Conservation (phyloP, 2,329 filamentous ascomycete genomes). For the Meredithiella fracta region DNA sequence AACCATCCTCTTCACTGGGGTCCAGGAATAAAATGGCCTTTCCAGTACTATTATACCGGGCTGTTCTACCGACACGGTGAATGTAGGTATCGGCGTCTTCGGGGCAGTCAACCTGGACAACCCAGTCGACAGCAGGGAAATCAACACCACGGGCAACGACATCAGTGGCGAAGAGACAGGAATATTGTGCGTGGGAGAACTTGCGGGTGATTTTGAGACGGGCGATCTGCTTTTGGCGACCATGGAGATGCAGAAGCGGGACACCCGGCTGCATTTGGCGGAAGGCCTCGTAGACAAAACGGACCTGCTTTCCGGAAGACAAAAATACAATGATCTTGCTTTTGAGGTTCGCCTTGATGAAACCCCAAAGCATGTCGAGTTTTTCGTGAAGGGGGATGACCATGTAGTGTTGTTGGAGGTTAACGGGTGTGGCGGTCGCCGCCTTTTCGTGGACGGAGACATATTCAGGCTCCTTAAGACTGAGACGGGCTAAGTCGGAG, state of each 20-base stretch:
- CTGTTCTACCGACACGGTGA: slow-evolving; percentile 84
- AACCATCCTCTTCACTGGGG: slow-evolving; percentile 81
- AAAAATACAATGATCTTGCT: slow-evolving; percentile 91
- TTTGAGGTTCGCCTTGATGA: slow-evolving; percentile 80
- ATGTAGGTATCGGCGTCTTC: slow-evolving; percentile 97
- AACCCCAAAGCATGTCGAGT: slow-evolving; percentile 80
- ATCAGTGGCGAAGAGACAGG: slow-evolving; percentile 88
- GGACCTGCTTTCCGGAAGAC: slow-evolving; percentile 88
- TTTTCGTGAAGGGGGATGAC: slow-evolving; percentile 75
- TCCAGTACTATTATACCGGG: slow-evolving; percentile 78
- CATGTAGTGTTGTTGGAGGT: slow-evolving; percentile 81
- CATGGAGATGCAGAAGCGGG: slow-evolving; percentile 79
- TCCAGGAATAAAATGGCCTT: slow-evolving; percentile 82
- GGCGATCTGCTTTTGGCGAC: slow-evolving; percentile 80
- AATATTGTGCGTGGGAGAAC: slow-evolving; percentile 65
- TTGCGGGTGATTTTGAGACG: slow-evolving; percentile 73
- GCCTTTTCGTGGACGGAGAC: slow-evolving; percentile 83
- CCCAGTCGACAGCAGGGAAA: slow-evolving; percentile 94
- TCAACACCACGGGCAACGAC: slow-evolving; percentile 88
- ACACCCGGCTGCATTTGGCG: slow-evolving; percentile 89
- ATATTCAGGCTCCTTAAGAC: slow-evolving; percentile 82
- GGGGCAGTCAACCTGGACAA: slow-evolving; percentile 94
- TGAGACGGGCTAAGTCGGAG: slow-evolving; percentile 76
- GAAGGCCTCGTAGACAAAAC: slow-evolving; percentile 88
- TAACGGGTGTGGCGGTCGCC: slow-evolving; percentile 60